Evolutionary conservation across 2,329 filamentous ascomycete species (phyloP), one percentile per base, ranked within the genome.

Genomic region (Graphilbum fragrans): DNA sequence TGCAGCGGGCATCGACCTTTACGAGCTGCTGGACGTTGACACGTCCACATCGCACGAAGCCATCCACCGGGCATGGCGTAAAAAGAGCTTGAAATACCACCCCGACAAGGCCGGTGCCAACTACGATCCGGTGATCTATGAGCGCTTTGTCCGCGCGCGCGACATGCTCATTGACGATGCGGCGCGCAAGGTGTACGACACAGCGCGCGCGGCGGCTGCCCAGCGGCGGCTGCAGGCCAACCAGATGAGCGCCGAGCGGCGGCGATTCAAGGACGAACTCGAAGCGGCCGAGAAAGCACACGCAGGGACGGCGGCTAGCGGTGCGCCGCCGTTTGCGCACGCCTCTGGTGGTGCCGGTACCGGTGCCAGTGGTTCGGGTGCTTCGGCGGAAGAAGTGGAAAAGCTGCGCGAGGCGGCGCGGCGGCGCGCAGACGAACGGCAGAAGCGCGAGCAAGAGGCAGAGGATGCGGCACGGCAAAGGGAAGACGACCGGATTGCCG

Each of bases 201-300:
- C 76, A 56, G 77, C 80, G 47, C 75, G 85, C 35, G 75, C 80
- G 52, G 84, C 86, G 32, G 70, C 76, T 47, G 64, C 80, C 44
- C 74, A 83, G 55, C 81, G 81, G 55, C 74, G 76, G 57, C 69
- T 77, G 54, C 77, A 87, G 60, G 72, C 80, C 52, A 79, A 83
- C 39, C 69, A 80, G 46, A 82, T 94, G 62, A 79, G 85, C 52
- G 77, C 77, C 37, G 74, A 80, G 59, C 69, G 82, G 51, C 69
- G 83, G 55, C 72, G 77, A 50, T 83, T 94, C 73, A 83, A 85
- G 49, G 86, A 94, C 54, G 87, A 95, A 55, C 64, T 96, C 39
- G 87, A 94, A 62, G 72, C 76, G 21, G 68, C 83, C 18, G 90
- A 94, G 59, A 66, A 73, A 23, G 78, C 79, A 3, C 38, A 39